These are phyloP conservation scores for Cercospora janseana DNA, from an alignment of 2,329 filamentous ascomycete species.

Conservation along the genomic window DNA sequence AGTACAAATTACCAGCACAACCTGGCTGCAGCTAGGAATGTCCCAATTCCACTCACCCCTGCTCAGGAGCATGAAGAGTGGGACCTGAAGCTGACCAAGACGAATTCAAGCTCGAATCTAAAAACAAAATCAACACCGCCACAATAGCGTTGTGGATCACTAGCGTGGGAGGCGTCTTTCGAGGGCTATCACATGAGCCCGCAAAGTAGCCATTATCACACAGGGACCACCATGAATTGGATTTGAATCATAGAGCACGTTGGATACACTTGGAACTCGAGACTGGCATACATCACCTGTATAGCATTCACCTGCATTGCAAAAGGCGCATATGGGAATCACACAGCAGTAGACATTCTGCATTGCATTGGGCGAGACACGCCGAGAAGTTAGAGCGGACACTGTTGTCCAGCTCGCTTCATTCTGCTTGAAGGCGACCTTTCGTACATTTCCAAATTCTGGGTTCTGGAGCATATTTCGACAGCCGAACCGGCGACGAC, in stretches of 20 bases:
- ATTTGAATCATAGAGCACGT: neutral
- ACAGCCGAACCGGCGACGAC: too few relatives aligned
- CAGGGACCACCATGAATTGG: constrained; percentile 4
- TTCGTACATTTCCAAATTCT: too few relatives aligned
- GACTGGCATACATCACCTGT: neutral
- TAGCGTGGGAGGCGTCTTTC: constrained; percentile 6
- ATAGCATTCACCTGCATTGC: neutral
- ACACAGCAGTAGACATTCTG: too few relatives aligned
- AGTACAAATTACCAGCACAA: constrained; percentile 6
- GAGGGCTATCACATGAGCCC: neutral
- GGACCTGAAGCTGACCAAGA: constrained; percentile 19
- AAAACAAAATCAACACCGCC: constrained; percentile 17
- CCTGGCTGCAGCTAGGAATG: constrained; percentile 1
- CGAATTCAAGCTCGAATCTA: constrained; percentile 15
- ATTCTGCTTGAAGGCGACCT: neutral
- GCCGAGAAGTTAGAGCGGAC: neutral
- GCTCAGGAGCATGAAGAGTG: constrained; percentile 30
- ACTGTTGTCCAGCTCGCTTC: neutral
- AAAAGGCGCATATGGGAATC: constrained; percentile 4
- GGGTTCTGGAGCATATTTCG: too few relatives aligned
- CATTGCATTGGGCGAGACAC: too few relatives aligned
- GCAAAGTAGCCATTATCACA: neutral
- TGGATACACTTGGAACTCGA: constrained; percentile 4
- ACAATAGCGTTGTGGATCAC: constrained; percentile 18
- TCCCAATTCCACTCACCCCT: constrained; percentile 22